A percentile compares a stretch with the other conserved stretches of the same genome.
These are phyloP conservation scores for Paraphaeosphaeria sporulosa DNA, from an alignment of 2,329 filamentous ascomycete genomes.

Conservation along the genomic window DNA sequence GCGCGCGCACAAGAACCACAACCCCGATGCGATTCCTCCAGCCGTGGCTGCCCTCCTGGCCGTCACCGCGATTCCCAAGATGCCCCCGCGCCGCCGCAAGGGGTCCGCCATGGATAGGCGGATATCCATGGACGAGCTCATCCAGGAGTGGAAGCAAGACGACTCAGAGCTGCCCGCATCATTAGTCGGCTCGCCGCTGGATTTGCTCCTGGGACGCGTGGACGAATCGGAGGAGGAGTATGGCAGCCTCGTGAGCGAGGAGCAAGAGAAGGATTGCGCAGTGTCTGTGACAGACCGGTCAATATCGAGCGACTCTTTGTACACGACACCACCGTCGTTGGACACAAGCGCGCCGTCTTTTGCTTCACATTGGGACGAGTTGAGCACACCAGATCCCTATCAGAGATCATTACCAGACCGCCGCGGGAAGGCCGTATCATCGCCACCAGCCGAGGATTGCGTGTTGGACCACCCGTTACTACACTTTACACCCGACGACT, in stretches of 20 bases:
- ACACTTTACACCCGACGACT: conserved; percentile 45
- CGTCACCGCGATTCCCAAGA: conserved; percentile 66
- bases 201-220: conserved; percentile 63
- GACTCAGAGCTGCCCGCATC: conserved; percentile 48
- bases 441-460: conserved; percentile 61
- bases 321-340: conserved; percentile 55
- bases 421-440: conserved; percentile 57
- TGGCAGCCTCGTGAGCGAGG: conserved; percentile 53
- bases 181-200: conserved; percentile 57
- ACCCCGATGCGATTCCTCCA: conserved; percentile 58
- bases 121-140: conserved; percentile 65
- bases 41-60: conserved; percentile 66
- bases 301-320: conserved; percentile 65
- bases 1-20: conserved; percentile 45
- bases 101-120: conserved; percentile 51
- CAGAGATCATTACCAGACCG: conserved; percentile 44
- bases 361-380: conserved; percentile 51
- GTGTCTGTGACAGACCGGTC: conserved; percentile 59
- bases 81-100: conserved; percentile 51
- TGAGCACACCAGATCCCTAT: conserved; percentile 45
- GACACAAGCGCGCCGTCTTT: conserved; percentile 57
- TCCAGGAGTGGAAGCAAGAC: conserved; percentile 63
- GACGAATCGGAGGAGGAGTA: conserved; percentile 54
- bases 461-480: conserved; percentile 65
- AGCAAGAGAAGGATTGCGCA: conserved; percentile 50